These are phyloP conservation scores for Lipomyces kockii DNA, from an alignment of 805 yeast species.

Conservation along the genomic window DNA sequence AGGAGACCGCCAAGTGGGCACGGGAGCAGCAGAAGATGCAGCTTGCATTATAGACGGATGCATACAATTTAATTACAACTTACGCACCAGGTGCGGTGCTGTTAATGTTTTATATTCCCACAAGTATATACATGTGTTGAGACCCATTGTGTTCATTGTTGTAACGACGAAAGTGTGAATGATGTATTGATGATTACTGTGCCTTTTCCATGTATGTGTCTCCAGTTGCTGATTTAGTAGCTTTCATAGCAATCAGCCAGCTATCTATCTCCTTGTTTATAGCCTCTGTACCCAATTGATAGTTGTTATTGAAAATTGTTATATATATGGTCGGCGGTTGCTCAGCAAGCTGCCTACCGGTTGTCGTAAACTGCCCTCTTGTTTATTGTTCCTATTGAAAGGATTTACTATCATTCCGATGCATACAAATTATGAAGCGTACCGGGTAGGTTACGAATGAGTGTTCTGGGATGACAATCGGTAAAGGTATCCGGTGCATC, in stretches of 20 bases:
- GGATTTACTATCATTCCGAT: too few species aligned
- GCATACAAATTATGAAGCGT: too few species aligned
- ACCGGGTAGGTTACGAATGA: too few species aligned
- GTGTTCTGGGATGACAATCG: too few species aligned
- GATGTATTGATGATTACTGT: background rate
- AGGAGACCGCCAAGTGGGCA: slow-evolving; percentile 97
- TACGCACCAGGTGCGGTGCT: background rate
- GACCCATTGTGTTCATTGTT: background rate
- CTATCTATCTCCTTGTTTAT: slow-evolving; percentile 3
- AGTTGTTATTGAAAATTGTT: background rate
- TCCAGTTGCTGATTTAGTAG: background rate
- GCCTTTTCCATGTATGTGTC: background rate
- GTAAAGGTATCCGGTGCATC: too few species aligned
- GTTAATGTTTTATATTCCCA: slow-evolving; percentile 1
- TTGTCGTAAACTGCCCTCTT: too few species aligned
- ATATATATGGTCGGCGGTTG: background rate
- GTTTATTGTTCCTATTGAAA: too few species aligned
- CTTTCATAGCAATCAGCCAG: slow-evolving; percentile 1
- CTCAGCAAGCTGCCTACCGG: background rate
- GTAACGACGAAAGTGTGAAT: background rate
- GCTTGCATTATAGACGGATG: slow-evolving; percentile 39
- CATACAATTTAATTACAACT: background rate
- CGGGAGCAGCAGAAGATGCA: slow-evolving; percentile 69
- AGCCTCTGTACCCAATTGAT: background rate
- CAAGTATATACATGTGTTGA: background rate